A percentile compares a stretch with the other conserved stretches of the same genome.
phyloP scores from a whole-genome alignment of 2,329 filamentous ascomycete species.

The Lasiodiplodia citricola region DNA sequence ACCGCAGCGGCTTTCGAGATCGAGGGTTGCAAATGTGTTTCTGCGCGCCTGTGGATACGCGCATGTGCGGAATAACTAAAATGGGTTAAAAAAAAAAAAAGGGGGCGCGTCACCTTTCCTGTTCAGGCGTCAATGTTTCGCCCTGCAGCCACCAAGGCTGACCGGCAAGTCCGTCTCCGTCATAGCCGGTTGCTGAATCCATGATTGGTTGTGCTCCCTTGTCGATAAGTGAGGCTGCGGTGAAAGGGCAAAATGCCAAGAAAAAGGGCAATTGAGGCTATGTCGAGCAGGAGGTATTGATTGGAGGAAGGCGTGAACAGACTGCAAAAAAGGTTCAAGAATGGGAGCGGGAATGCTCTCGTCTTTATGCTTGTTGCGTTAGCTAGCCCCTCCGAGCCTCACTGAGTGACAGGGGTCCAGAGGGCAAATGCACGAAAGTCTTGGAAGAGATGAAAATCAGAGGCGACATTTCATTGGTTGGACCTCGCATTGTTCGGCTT shows the following conservation, averaged over 20 bases:
- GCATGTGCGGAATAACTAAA: no score
- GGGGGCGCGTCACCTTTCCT: no score
- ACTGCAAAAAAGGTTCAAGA: background rate
- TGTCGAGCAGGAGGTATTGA: background rate
- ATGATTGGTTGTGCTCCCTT: background rate
- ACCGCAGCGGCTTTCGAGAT: no score
- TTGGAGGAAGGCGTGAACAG: background rate
- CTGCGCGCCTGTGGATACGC: no score
- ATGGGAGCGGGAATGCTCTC: background rate
- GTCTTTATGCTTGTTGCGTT: background rate
- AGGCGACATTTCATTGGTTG: no score
- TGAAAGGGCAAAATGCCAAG: background rate
- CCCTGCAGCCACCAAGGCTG: background rate
- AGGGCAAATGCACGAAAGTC: background rate
- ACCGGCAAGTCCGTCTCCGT: background rate
- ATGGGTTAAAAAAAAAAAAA: conserved; percentile 5
- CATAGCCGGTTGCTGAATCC: background rate
- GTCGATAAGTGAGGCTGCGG: background rate
- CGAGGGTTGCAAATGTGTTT: no score
- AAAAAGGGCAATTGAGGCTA: background rate
- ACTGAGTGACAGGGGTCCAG: background rate
- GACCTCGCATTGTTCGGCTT: no score
- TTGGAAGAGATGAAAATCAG: background rate
- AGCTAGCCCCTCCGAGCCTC: background rate
- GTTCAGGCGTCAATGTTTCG: background rate